Base-by-base conservation (phyloP, 768 basidiomycete species). In the Leucosporidium creatinivorum region DNA sequence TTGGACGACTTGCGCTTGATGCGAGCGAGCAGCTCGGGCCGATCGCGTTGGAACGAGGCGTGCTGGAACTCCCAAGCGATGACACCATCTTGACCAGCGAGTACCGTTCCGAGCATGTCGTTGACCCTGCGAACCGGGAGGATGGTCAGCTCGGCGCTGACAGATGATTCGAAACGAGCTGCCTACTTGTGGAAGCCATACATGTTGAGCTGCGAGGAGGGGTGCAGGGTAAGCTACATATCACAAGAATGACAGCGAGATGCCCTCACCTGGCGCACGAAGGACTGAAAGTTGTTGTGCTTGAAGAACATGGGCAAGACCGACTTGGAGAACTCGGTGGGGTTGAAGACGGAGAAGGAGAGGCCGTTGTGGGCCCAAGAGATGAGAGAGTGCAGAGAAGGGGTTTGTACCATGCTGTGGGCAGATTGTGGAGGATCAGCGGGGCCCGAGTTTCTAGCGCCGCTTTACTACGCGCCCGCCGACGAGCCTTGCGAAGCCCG, bases 151-250 rank as follows among this genome's bases (percentile, higher is more conserved):
- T 36, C 25, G 48, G 63, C 58, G 36, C 49, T 5, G 59, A 66
- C 28, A n/a, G 61, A 17, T 33, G 23, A 57, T 19, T 10, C 8
- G 15, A 13, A 44, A 61, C 55, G 62, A 61, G 48, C 47, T n/a
- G 28, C 66, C 44, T 2, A 57, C 63, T 92, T 93, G 81, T 90
- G 89, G 73, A 92, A 92, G 78, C 91, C 89, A 75, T 92, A 92
- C 77, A 91, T 93, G 82, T 93, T 92, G 28, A 93, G 81, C 44
- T 65, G 63, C 55, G 25, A 18, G 23, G 26, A 21, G 36, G 44
- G 23, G 30, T 30, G 3, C 13, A 23, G 30, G 51, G 13, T 30
- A 26, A 61, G 39, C 44, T 76, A 76, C 76, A 67, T 5, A 8
- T 28, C n/a, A n/a, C n/a, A 39, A n/a, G 39, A 23, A 19, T 15